Conservation (phyloP, 2,329 filamentous ascomycete species). For the Cercospora sp. region DNA sequence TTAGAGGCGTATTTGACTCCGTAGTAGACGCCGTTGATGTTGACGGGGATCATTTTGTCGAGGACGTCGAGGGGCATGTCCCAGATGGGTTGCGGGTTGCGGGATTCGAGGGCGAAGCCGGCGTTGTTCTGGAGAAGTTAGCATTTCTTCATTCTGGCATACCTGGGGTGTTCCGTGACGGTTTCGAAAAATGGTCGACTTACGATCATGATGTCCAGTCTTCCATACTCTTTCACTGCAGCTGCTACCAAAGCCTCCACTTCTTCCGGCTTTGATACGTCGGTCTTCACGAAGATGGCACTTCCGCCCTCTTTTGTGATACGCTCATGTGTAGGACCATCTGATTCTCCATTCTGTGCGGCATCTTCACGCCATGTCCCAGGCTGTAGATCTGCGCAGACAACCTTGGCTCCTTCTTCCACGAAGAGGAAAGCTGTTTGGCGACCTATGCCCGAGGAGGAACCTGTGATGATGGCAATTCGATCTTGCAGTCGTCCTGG, state of each 20-base stretch:
- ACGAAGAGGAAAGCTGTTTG: constrained; percentile 39
- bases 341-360: constrained; percentile 20
- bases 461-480: constrained; percentile 39
- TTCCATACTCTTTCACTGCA: constrained; percentile 37
- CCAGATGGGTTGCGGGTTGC: constrained; percentile 45
- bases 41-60: constrained; percentile 44
- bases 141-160: neutral
- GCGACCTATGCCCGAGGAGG: constrained; percentile 39
- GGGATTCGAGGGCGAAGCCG: constrained; percentile 38
- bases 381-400: constrained; percentile 28
- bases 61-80: constrained; percentile 49
- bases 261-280: constrained; percentile 37
- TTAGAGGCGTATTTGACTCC: constrained; percentile 49
- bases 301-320: constrained; percentile 18
- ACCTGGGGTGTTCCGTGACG: no score
- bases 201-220: constrained; percentile 38
- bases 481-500: constrained; percentile 30
- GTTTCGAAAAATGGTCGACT: no score
- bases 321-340: constrained; percentile 27
- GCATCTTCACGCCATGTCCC: constrained; percentile 25
- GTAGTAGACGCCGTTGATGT: constrained; percentile 44
- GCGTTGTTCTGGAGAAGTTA: constrained; percentile 38
- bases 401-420: constrained; percentile 36
- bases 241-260: constrained; percentile 34
- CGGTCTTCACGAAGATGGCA: constrained; percentile 37